Evolutionary conservation across 345 rosid species (phyloP), one percentile per base, ranked within the genome.

Genomic region (Brassica incana): DNA sequence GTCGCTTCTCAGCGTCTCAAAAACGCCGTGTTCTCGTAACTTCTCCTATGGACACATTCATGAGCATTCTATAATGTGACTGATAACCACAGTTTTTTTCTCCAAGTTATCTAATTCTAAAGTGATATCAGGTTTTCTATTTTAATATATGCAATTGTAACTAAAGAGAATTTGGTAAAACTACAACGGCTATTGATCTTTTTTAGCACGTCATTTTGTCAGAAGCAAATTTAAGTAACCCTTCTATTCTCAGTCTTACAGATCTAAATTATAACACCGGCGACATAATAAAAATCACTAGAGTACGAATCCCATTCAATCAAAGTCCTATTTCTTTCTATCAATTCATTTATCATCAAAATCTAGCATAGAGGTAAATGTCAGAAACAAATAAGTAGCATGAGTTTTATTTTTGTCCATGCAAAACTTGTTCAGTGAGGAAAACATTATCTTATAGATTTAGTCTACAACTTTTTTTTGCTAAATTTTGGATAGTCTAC

Each of bases 1-100:
- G 81, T 95, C 97, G 20, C 72, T 71, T 2, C 90, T 86, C 0
- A 95, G 89, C 8, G 91, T 85, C 25, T 88, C 86, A 61, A 88
- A 91, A 58, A 91, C 89, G 27, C 71, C 82, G 30, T 72, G 88
- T 4, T 90, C 81, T 11, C 80, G 79, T 61, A 92, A 81, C 15
- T 68, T 84, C 18, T 90, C 94, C 97, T 90, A 91, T 67, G 23
- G 27, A 66, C 38, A 79, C 1, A 45, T 56, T 2, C 33, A 75
- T 54, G 2, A 74, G 1, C 38, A 58, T 40, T 36, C 14, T 5
- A 36, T 36, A 40, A 62, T 11, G 18, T 45, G 23, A 63, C 40
- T 63, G 4, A 63, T 6, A 63, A 30, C 66, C 61, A 52, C 58
- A n/a, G 58, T 36, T 73, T 16, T 16, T 16, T 27, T 27, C 16